A percentile compares a stretch with the other conserved stretches of the same genome.
phyloP scores from a whole-genome alignment of 305 asterid species.

The Fraxinus paxiana region DNA sequence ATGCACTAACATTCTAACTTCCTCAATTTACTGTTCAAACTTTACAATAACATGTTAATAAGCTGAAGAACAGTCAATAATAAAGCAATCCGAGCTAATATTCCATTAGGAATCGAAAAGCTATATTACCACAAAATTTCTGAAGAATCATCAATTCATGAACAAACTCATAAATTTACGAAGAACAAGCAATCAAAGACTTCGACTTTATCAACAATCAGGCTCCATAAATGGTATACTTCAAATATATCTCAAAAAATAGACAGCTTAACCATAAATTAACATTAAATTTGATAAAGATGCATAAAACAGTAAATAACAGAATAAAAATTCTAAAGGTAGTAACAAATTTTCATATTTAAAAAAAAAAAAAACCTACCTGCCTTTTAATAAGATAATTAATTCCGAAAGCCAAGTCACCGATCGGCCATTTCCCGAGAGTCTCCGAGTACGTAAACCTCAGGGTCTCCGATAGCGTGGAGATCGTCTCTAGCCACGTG shows the following conservation, averaged over 20 bases:
- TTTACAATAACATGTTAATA: background rate
- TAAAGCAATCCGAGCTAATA: background rate
- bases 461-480: conserved; percentile 70
- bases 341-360: background rate
- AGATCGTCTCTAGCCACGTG: conserved; percentile 80
- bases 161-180: background rate
- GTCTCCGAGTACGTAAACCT: conserved; percentile 85
- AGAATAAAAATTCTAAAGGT: background rate
- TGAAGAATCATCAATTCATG: background rate
- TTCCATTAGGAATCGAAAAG: background rate
- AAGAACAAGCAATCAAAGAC: background rate
- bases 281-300: background rate
- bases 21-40: background rate
- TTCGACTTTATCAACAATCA: background rate
- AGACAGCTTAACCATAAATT: background rate
- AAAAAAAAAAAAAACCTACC: conserved; percentile 34
- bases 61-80: background rate
- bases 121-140: background rate
- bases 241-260: background rate
- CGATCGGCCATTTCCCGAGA: conserved; percentile 91
- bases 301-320: background rate
- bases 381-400: conserved; percentile 76
- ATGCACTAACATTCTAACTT: background rate
- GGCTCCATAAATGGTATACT: background rate
- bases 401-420: conserved; percentile 84